These are phyloP conservation scores for Venturiaceae sp. DNA, from an alignment of 2,329 filamentous ascomycete genomes.

Conservation along the genomic window DNA sequence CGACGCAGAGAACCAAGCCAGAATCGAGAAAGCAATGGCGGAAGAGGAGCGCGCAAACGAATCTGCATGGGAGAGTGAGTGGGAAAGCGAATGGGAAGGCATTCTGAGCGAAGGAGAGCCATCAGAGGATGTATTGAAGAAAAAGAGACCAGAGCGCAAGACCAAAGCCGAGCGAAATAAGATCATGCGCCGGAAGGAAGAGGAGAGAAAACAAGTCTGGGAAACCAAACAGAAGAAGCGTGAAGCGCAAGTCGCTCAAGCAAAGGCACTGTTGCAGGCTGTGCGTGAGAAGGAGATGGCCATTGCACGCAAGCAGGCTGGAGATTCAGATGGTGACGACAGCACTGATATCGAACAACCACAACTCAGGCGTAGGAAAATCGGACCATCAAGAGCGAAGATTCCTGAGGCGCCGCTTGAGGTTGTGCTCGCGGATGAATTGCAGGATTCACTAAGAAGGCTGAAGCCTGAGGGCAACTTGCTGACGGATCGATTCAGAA, in stretches of 20 bases:
- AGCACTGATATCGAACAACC: slow-evolving; percentile 21
- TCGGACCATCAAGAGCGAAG: slow-evolving; percentile 50
- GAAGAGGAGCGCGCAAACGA: slow-evolving; percentile 48
- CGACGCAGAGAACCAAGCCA: slow-evolving; percentile 58
- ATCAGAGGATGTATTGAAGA: background rate
- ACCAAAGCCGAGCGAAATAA: slow-evolving; percentile 11
- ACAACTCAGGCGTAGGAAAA: slow-evolving; percentile 55
- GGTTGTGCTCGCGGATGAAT: slow-evolving; percentile 39
- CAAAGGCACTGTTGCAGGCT: slow-evolving; percentile 18
- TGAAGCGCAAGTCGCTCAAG: slow-evolving; percentile 16
- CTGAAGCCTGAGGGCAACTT: slow-evolving; percentile 91
- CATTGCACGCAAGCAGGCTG: background rate
- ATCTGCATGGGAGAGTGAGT: slow-evolving; percentile 20
- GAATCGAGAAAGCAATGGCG: slow-evolving; percentile 57
- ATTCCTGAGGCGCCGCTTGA: slow-evolving; percentile 56
- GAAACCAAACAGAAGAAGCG: slow-evolving; percentile 45
- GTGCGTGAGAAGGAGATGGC: slow-evolving; percentile 3
- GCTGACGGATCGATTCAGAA: slow-evolving; percentile 84
- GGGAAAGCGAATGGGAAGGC: slow-evolving; percentile 11
- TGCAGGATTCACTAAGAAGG: slow-evolving; percentile 38
- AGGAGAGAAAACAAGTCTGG: slow-evolving; percentile 56
- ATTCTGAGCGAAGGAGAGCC: slow-evolving; percentile 9
- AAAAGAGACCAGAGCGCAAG: slow-evolving; percentile 10
- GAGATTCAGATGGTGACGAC: background rate
- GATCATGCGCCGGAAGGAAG: slow-evolving; percentile 32